Base-by-base conservation (phyloP, 768 basidiomycete species). In the Ephemerocybe angulata region DNA sequence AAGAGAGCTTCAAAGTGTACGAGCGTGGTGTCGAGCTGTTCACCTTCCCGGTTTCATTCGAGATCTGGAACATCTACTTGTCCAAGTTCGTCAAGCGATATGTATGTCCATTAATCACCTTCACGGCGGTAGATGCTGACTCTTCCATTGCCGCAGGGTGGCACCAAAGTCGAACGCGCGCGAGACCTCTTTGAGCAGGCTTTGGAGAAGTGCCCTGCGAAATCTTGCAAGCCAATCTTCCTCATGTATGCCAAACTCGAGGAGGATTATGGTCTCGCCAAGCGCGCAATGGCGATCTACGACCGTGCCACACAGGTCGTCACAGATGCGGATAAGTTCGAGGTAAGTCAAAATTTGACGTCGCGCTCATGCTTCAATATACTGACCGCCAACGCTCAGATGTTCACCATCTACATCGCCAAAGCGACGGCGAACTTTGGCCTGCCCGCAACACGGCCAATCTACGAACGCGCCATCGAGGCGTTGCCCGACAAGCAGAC, bases 1-100 rank as follows among this genome's bases (percentile, higher is more conserved):
- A 99, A 63, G 97, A 98, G 64, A 93, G 92, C 69, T 99, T 98
- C 84, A 97, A 94, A 82, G 91, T 96, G 24, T 99, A 98, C 67
- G 97, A 98, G 68, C 86, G 95, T 24, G 97, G 97, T 44, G 93
- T 96, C 10, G 96, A 98, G 60, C 75, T 98, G 28, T 98, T 98
- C 76, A 96, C 95, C 8, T 98, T 92, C 79, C 97, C 97, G 0
- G 86, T 98, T 57, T 95, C 93, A 3, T 98, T 98, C 69, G 97
- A 99, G 72, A 86, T 99, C 59, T 98, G 97, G 96, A 98, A 99
- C 69, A 97, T 97, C 51, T 99, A 98, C 70, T 74, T 99, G 19
- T 87, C 92, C 41, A 98, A 98, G 71, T 99, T 99, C 68, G 83
- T 95, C 56, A 94, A 93, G 71, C 90, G 97, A 72, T 98, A 95